Evolutionary conservation across 1,139 yeast genomes (phyloP).

Genomic region (Geotrichum restrictum): DNA sequence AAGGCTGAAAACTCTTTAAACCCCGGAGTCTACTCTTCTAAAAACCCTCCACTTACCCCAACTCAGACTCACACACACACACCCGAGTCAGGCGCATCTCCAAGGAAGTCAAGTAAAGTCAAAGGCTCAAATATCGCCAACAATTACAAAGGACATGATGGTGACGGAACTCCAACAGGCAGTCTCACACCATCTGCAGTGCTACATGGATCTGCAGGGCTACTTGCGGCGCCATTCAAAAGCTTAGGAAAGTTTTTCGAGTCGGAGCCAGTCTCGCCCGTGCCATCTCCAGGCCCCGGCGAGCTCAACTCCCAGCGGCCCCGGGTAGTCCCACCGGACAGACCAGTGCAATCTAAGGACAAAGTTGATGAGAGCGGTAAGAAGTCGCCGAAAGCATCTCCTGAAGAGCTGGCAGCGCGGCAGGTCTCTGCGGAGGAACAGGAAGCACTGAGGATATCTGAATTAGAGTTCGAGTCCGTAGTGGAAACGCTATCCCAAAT

Average conservation of each 20-base stretch:
- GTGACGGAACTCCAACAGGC: slow-evolving; percentile 6
- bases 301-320: not conserved
- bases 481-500: slow-evolving; percentile 55
- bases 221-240: slow-evolving; percentile 38
- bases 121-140: not conserved
- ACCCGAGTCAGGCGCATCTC: not conserved
- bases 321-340: not conserved
- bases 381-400: slow-evolving; percentile 23
- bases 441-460: slow-evolving; percentile 37
- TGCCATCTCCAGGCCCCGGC: slow-evolving; percentile 8
- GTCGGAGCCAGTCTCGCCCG: slow-evolving; percentile 27
- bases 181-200: slow-evolving; percentile 37
- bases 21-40: slow-evolving; percentile 14
- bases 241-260: slow-evolving; percentile 37
- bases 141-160: not conserved
- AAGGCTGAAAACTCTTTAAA: slow-evolving; percentile 23
- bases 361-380: slow-evolving; percentile 1
- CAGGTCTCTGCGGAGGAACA: slow-evolving; percentile 41
- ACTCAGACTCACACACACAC: slow-evolving; percentile 13
- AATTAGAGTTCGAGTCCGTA: slow-evolving; percentile 44
- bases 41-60: slow-evolving; percentile 33
- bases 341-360: not conserved
- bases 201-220: slow-evolving; percentile 38
- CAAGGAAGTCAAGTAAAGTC: not conserved
- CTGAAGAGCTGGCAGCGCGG: slow-evolving; percentile 40